Evolutionary conservation across 495 filamentous ascomycete genomes (phyloP), one percentile per base, ranked within the genome.

Genomic region (Neohortaea acidophila): DNA sequence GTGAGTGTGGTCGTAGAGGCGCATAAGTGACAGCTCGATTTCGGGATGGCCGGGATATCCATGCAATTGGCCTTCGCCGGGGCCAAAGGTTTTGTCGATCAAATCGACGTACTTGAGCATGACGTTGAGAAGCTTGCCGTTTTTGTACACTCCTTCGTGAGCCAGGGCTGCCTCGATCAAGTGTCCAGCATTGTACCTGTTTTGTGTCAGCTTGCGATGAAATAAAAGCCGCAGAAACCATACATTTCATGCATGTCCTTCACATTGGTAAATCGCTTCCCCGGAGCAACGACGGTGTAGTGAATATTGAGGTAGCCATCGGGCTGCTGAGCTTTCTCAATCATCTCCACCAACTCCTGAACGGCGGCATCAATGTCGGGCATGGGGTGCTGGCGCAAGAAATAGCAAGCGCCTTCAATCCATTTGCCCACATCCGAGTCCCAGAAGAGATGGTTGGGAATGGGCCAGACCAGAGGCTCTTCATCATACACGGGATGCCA

Each of bases 231-330:
- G 10, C 4, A 38, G 27, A 12, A 30, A 21, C 59, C 66, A 51
- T 57, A 73, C 66, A 75, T 41, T 52, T 75, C 72, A 52, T 73
- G 72, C 51, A 72, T 59, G 57, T 75, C 72, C 36, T 70, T 52
- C 28, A 77, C 41, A 47, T 75, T 74, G 3, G 65, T 66, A 52
- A 68, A 77, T 15, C 69, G 45, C 30, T 63, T 64, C 7, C 54
- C 59, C 0, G 64, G 64, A 21, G 66, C 67, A 4, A 69, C 64
- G 0, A 74, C 64, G 7, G 66, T 70, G 30, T 67, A 75, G 48
- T 73, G 69, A 10, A 71, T 64, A 48, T 75, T 74, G 20, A 76
- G 39, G 43, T 76, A 76, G 2, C 72, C 70, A 48, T 74, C 72
- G 7, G 51, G 43, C 20, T 68, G 63, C 53, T 76, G 71, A 0